These are phyloP conservation scores for maize (Zea mays) DNA, from an alignment of 176 grass and related monocot genomes.

Conservation along the genomic window Zm-B73-REFERENCE-NAM-5.0 NC_050096.1:112123001-112123500, in stretches of 20 bases:
- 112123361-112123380: too few relatives aligned
- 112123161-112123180: too few relatives aligned
- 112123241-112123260: not conserved
- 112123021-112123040: too few relatives aligned
- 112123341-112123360: too few relatives aligned
- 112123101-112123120: not conserved
- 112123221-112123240: conserved; percentile 32
- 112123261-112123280: conserved; percentile 26
- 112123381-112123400: too few relatives aligned
- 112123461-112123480: not conserved
- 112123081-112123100: too few relatives aligned
- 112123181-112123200: too few relatives aligned
- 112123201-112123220: conserved; percentile 37
- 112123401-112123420: conserved; percentile 50
- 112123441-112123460: conserved; percentile 74
- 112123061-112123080: too few relatives aligned
- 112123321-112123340: conserved; percentile 74
- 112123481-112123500: too few relatives aligned
- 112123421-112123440: conserved; percentile 48
- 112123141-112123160: conserved; percentile 30
- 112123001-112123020: too few relatives aligned
- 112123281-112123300: conserved; percentile 26
- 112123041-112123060: too few relatives aligned
- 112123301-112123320: conserved; percentile 33
- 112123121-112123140: not conserved